Evolutionary conservation across 2,329 filamentous ascomycete genomes (phyloP).

Genomic region (Fusarium sp.): DNA sequence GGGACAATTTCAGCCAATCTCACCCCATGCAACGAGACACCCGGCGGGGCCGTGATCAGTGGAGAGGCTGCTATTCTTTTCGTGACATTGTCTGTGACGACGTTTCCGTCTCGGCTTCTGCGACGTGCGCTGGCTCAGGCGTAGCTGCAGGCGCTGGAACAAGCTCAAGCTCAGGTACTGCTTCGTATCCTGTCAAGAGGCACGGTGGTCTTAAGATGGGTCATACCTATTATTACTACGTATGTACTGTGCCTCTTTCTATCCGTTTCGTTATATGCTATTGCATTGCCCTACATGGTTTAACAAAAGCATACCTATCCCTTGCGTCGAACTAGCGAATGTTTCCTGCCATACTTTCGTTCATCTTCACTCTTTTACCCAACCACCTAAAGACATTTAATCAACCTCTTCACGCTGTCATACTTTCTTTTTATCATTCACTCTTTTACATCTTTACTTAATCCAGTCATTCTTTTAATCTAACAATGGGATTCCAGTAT

Average conservation of each 20-base stretch:
- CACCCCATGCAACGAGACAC: conserved; percentile 86
- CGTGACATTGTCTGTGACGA: conserved; percentile 88
- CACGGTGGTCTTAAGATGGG: conserved; percentile 91
- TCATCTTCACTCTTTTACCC: conserved; percentile 26
- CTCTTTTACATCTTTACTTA: conserved; percentile 22
- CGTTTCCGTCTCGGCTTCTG: conserved; percentile 57
- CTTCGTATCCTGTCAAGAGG: conserved; percentile 60
- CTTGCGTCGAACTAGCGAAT: conserved; percentile 37
- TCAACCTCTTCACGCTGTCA: conserved; percentile 32
- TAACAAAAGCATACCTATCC: conserved; percentile 35
- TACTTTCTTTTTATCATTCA: conserved; percentile 20
- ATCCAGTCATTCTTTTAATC: conserved; percentile 31
- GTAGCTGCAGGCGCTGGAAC: conserved; percentile 42
- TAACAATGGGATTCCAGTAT: conserved; percentile 69
- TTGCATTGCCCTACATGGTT: conserved; percentile 18
- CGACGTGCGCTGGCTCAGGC: conserved; percentile 39
- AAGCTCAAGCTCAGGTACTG: conserved; percentile 34
- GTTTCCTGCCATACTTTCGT: conserved; percentile 17
- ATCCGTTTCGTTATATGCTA: conserved; percentile 33
- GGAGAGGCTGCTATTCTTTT: conserved; percentile 90
- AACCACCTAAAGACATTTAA: conserved; percentile 36
- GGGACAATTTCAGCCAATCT: conserved; percentile 88
- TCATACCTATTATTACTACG: conserved; percentile 94
- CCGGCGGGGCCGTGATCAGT: conserved; percentile 79
- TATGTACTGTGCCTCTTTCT: conserved; percentile 60